Evolutionary conservation across 2,329 filamentous ascomycete genomes (phyloP), one percentile per base, ranked within the genome.

Genomic region (Ophiostoma sp.): DNA sequence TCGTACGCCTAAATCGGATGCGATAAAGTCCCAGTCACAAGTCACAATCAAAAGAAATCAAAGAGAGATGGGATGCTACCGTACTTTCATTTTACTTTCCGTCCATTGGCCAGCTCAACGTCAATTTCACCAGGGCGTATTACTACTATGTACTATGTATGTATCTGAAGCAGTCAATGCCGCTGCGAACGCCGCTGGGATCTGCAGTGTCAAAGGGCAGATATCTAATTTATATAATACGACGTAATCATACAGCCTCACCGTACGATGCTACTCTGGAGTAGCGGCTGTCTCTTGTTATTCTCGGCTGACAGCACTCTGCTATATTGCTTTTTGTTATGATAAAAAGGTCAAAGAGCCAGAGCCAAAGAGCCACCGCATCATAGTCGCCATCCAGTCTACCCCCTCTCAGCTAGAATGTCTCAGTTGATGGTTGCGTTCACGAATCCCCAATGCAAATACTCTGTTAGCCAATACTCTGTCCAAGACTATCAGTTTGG

Each of bases 211-310:
- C 44, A 54, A 54, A 54, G n/a, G 15, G 7, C 41, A 44, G 20
- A 54, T 48, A 54, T 62, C 5, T 62, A 62, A 62, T 62, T 62
- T 62, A 62, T 35, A 62, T 62, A 62, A 62, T 62, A 62, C 57
- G 57, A 62, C 57, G 57, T 62, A 62, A 62, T 62, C 57, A 62
- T 11, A 62, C 57, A 62, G 57, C 57, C 57, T 62, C 57, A 62
- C 57, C 27, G 57, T 62, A 27, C 57, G 27, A 62, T 62, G 57
- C 27, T 17, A 62, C 57, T 35, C 57, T 33, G 57, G 13, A 11
- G 20, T 23, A 10, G 4, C 48, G 48, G 15, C 52, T 57, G 3
- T 33, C 54, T 33, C 4, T 62, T 31, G 27, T 31, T 60, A 8
- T 60, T 13, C 10, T 27, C 23, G 52, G 52, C 52, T 57, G n/a